Evolutionary conservation across 306 rosid species (phyloP), one percentile per base, ranked within the genome.

Genomic region (Erythrophleum fordii): DNA sequence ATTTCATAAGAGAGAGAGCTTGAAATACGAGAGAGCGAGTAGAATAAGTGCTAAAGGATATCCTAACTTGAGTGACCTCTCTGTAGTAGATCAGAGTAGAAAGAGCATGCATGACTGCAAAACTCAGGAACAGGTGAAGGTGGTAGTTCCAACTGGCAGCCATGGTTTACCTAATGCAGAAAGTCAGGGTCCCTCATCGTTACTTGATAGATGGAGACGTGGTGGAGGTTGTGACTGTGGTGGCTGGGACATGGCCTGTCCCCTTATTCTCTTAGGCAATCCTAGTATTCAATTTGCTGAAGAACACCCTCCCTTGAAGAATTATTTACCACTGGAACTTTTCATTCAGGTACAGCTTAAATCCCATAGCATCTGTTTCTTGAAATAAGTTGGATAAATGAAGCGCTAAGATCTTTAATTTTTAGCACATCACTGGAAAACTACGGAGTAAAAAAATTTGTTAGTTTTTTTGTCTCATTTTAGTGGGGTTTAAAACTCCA

Each of bases 211-310:
- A 46, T 85, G 95, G 92, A 90, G 97, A 75, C 80, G 72, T 26
- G 97, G 97, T 59, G 99, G 97, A 56, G 94, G 97, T 11, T 95
- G 99, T 70, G 97, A 95, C 74, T 95, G 97, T 65, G 99, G 99
- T 44, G 97, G 97, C 58, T 95, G 97, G 99, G 99, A 95, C 85
- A 92, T 95, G 97, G 91, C 94, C 13, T 95, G 97, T 77, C 99
- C 97, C 83, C 89, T 95, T 46, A 67, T 86, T 44, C 83, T 92
- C 80, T 86, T 95, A 72, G 92, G 91, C 76, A 92, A 90, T 85
- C 95, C 90, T 4, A 45, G 73, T 88, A 81, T 81, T 71, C 90
- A 84, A 45, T 72, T 82, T 69, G 28, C 86, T 17, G 88, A 87
- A 78, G 88, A 90, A 62, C 87, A 80, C 75, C 65, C 87, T 28